These are phyloP conservation scores for Fraxinus quadrangulata DNA, from an alignment of 257 asterid species.

Conservation along the genomic window DNA sequence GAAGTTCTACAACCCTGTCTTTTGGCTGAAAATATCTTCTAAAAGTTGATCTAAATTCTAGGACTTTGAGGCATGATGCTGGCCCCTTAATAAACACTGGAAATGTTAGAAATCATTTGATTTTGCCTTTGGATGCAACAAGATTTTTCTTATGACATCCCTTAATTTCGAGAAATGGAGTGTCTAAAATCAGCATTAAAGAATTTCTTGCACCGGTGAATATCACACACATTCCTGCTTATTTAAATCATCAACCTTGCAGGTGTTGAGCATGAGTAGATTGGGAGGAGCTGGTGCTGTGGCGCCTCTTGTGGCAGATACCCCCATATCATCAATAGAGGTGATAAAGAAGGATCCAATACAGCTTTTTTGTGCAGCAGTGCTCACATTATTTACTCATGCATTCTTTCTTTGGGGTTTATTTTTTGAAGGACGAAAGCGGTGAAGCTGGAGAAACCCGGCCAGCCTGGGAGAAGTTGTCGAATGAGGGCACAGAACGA, in stretches of 20 bases:
- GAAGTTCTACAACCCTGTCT: not conserved
- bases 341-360: slow-evolving; percentile 31
- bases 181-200: slow-evolving; percentile 21
- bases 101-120: too few relatives aligned
- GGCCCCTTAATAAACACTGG: too few relatives aligned
- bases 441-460: slow-evolving; percentile 65
- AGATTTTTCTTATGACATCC: not conserved
- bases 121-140: not conserved
- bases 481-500: slow-evolving; percentile 91
- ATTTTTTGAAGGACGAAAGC: slow-evolving; percentile 61
- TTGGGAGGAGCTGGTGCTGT: slow-evolving; percentile 99
- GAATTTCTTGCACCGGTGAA: slow-evolving; percentile 16
- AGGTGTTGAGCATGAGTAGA: slow-evolving; percentile 99
- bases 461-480: slow-evolving; percentile 99
- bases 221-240: slow-evolving; percentile 6
- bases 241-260: slow-evolving; percentile 30
- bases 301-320: slow-evolving; percentile 95
- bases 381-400: not conserved
- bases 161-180: not conserved
- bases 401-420: slow-evolving; percentile 8
- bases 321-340: slow-evolving; percentile 80
- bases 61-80: not conserved
- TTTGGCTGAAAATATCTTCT: not conserved
- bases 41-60: not conserved
- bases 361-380: not conserved